Conservation (phyloP, 2,329 filamentous ascomycete species). For the Aspergillus alliaceus region DNA sequence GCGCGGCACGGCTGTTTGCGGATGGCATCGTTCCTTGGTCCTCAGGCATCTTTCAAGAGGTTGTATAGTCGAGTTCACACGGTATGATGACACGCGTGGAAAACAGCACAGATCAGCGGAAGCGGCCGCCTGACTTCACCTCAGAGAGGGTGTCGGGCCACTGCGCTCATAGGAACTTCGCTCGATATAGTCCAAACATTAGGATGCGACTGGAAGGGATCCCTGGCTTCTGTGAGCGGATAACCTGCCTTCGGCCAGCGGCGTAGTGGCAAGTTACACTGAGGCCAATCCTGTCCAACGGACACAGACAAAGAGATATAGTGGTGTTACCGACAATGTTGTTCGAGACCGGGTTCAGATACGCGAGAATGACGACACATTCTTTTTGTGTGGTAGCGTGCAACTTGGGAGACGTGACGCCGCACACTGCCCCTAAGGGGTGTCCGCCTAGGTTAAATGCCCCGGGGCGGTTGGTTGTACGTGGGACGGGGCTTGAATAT, state of each 20-base stretch:
- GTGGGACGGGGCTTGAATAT: not conserved
- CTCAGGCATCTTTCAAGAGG: no score
- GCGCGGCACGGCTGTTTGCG: no score
- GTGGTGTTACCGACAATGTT: not conserved
- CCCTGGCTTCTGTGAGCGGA: not conserved
- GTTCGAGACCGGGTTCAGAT: not conserved
- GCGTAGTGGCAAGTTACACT: not conserved
- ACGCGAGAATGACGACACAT: not conserved
- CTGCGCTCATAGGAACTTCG: no score
- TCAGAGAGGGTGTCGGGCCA: no score
- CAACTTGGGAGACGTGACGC: not conserved
- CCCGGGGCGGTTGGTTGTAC: no score
- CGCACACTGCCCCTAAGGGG: not conserved
- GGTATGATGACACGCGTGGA: no score
- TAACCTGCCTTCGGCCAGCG: not conserved
- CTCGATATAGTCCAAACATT: no score
- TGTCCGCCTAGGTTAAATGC: not conserved
- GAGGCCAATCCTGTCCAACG: not conserved
- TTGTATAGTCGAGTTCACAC: no score
- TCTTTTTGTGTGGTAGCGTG: not conserved
- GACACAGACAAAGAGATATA: not conserved
- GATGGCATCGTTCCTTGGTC: no score
- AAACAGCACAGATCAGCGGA: no score
- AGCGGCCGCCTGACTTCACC: no score
- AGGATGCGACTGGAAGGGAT: no score